These are phyloP conservation scores for Neonectria coccinea DNA, from an alignment of 2,329 filamentous ascomycete species.

Conservation along the genomic window DNA sequence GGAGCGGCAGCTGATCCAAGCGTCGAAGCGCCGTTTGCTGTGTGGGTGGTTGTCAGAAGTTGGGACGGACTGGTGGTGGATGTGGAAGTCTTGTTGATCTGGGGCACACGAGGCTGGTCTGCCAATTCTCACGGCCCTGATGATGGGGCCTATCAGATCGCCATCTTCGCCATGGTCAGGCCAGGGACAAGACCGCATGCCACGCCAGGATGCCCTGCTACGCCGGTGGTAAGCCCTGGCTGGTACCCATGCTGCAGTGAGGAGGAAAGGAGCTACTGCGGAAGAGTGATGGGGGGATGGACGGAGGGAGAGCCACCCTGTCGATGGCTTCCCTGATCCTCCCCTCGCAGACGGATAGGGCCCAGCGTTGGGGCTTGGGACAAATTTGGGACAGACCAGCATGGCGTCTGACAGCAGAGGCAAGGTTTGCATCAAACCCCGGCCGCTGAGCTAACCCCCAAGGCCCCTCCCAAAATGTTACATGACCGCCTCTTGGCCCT, in stretches of 20 bases:
- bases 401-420: slow-evolving; percentile 19
- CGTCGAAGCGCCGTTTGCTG: slow-evolving; percentile 37
- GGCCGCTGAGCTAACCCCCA: slow-evolving; percentile 11
- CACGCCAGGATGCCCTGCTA: slow-evolving; percentile 26
- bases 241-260: slow-evolving; percentile 7
- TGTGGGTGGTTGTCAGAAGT: slow-evolving; percentile 39
- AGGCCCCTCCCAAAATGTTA: slow-evolving; percentile 24
- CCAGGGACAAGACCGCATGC: slow-evolving; percentile 23
- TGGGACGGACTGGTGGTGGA: slow-evolving; percentile 35
- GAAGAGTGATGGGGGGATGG: slow-evolving; percentile 3
- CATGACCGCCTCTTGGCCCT: slow-evolving; percentile 36
- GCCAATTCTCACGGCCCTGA: slow-evolving; percentile 31
- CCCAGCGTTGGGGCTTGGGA: slow-evolving; percentile 4
- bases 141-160: slow-evolving; percentile 42
- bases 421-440: slow-evolving; percentile 23
- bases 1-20: slow-evolving; percentile 43
- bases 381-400: slow-evolving; percentile 10
- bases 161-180: slow-evolving; percentile 30
- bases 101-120: slow-evolving; percentile 16
- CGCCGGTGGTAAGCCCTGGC: slow-evolving; percentile 15
- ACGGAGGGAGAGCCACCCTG: slow-evolving; percentile 3
- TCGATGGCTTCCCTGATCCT: slow-evolving; percentile 4
- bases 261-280: slow-evolving; percentile 8
- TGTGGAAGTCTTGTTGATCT: slow-evolving; percentile 20
- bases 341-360: slow-evolving; percentile 6